phyloP scores from a whole-genome alignment of 768 basidiomycete species.

The Dentipellis sp. region DNA sequence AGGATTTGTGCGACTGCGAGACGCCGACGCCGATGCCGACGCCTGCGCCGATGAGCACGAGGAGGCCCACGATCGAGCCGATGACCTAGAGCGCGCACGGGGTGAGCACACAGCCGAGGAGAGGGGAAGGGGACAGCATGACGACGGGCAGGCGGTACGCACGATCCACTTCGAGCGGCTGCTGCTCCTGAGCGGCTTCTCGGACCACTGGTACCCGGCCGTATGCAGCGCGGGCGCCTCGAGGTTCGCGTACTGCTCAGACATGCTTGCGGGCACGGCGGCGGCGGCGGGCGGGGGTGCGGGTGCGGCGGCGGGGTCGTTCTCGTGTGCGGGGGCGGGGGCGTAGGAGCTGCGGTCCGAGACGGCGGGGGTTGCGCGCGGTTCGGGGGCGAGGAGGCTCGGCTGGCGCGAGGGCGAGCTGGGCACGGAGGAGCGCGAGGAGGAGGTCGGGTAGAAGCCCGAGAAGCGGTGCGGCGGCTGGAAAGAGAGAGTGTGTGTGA shows the following conservation, averaged over 20 bases:
- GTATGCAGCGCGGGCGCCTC: background rate
- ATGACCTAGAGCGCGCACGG: constrained; percentile 34
- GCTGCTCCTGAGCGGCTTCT: background rate
- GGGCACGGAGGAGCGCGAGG: background rate
- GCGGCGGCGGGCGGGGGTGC: background rate
- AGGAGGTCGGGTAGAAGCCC: background rate
- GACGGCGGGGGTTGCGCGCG: constrained; percentile 1
- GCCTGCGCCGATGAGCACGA: constrained; percentile 45
- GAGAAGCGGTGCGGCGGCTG: constrained; percentile 5
- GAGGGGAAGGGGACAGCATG: too few relatives aligned
- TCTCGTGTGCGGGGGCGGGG: background rate
- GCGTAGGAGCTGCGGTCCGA: constrained; percentile 4
- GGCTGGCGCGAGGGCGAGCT: background rate
- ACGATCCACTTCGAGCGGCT: constrained; percentile 11
- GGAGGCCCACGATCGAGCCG: constrained; percentile 35
- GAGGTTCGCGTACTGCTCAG: background rate
- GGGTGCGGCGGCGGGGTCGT: background rate
- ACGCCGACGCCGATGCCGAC: constrained; percentile 60
- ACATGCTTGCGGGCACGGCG: background rate
- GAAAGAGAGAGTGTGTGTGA: background rate
- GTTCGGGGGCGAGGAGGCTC: background rate
- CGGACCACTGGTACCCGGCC: constrained; percentile 3
- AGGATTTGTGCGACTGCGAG: constrained; percentile 16
- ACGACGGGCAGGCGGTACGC: background rate
- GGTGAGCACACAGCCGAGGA: background rate